phyloP scores from a whole-genome alignment of 257 asterid genomes.

The Capsicum pubescens region DNA sequence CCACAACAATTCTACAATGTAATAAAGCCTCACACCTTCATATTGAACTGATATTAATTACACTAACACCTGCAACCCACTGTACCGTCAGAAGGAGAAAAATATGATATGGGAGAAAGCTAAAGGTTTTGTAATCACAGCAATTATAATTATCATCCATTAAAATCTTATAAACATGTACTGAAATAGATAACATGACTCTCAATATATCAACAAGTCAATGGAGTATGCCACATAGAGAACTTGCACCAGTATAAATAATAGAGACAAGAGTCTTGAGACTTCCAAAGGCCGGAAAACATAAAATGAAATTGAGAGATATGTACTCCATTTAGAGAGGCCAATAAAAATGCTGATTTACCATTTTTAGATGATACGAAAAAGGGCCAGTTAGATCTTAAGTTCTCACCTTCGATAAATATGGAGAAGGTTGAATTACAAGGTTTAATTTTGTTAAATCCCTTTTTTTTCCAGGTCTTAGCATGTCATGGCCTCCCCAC shows the following conservation, averaged over 20 bases:
- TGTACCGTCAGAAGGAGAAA: neutral
- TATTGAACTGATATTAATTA: neutral
- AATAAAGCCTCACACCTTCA: neutral
- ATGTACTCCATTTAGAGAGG: slow-evolving; percentile 19
- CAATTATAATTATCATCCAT: neutral
- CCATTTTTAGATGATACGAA: neutral
- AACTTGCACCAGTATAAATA: neutral
- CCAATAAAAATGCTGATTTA: neutral
- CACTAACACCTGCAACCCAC: neutral
- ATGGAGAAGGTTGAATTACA: slow-evolving; percentile 2
- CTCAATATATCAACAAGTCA: slow-evolving; percentile 2
- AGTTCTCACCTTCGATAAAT: neutral
- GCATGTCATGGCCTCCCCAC: neutral
- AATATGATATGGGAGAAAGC: neutral
- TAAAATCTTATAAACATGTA: neutral
- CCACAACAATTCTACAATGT: neutral
- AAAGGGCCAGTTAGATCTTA: neutral
- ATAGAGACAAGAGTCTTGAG: neutral
- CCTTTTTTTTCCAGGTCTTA: neutral
- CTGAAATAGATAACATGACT: neutral
- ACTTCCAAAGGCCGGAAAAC: neutral
- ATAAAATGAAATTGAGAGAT: neutral
- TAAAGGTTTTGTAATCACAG: neutral
- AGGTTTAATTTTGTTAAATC: neutral
- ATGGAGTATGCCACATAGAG: slow-evolving; percentile 20